phyloP scores from a whole-genome alignment of 192 early-diverging fungal genomes.

The Backusella westeae region DNA sequence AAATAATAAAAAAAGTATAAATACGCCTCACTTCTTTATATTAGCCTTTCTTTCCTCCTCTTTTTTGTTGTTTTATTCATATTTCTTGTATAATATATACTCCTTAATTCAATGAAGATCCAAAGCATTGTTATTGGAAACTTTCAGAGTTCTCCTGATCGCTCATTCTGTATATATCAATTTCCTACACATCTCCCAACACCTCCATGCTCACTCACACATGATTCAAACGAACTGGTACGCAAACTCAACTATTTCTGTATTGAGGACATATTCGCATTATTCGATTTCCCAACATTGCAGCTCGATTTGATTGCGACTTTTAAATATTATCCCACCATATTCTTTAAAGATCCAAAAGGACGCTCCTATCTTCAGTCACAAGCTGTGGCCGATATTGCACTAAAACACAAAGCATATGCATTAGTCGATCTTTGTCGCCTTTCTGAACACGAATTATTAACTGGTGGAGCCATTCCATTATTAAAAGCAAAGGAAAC shows the following conservation, averaged over 20 bases:
- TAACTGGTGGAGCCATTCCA: conserved; percentile 21
- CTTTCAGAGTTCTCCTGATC: neutral
- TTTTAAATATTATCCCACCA: neutral
- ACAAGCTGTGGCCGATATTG: conserved; percentile 22
- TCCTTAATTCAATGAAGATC: conserved; percentile 11
- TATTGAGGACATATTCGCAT: neutral
- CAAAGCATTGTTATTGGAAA: conserved; percentile 7
- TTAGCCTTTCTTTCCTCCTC: neutral
- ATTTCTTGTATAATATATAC: neutral
- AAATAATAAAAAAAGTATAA: neutral
- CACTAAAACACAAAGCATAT: conserved; percentile 13
- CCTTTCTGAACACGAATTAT: conserved; percentile 17
- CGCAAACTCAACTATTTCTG: conserved; percentile 1
- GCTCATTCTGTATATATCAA: conserved; percentile 11
- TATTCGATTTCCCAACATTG: neutral
- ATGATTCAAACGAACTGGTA: neutral
- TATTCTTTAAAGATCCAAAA: conserved; percentile 18
- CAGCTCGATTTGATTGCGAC: neutral
- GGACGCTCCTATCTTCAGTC: conserved; percentile 26
- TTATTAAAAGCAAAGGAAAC: conserved; percentile 22
- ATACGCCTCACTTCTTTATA: neutral
- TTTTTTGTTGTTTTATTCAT: neutral
- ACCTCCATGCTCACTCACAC: conserved; percentile 1
- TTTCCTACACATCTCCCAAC: conserved; percentile 13
- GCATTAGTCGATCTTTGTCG: conserved; percentile 30